Evolutionary conservation across 352 stramenopile genomes (phyloP), one percentile per base, ranked within the genome.

Genomic region (Phytophthora colocasiae): DNA sequence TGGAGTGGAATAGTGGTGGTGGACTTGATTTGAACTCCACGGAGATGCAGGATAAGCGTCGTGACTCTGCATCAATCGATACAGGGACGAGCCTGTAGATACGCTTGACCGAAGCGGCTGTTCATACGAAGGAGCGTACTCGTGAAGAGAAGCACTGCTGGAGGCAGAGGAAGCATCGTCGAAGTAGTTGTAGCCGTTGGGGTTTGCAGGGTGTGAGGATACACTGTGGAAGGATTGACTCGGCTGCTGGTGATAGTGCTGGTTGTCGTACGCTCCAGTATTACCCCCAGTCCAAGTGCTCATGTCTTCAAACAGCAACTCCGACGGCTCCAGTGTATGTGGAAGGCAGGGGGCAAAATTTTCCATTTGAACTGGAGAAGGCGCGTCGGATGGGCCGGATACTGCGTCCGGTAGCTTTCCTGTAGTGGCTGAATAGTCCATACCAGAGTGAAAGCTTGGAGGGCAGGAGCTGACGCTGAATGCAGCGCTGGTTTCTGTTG

Each of bases 241-340:
- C 22, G 64, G 69, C 17, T 75, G 65, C 8, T 73, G 53, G 7
- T 63, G 61, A 41, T 67, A 59, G 19, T 69, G 58, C 32, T 66
- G 69, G 27, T 73, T 71, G 40, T 67, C 57, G 62, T 66, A 65
- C 10, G 36, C 17, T 3, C 61, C 65, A 26, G 45, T 36, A 5
- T 61, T 4, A 24, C 58, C 51, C 12, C 70, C 60, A 24, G 46
- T 45, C 66, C 70, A 71, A 26, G 46, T 49, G 24, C 66, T 75
- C 48, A 80, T 73, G 32, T 73, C 75, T 14, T 78, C 69, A 39
- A 82, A 83, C n/a, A 83, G 60, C 32, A 83, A 48, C 51, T 81
- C 61, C 9, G 70, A 58, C 6, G 72, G 59, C 51, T 82, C 77
- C 24, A 74, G 43, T 22, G 57, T 24, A 32, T 73, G 69, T 11